Conservation (phyloP, 1,284 basidiomycete genomes). For the Termitomyces sp. region DNA sequence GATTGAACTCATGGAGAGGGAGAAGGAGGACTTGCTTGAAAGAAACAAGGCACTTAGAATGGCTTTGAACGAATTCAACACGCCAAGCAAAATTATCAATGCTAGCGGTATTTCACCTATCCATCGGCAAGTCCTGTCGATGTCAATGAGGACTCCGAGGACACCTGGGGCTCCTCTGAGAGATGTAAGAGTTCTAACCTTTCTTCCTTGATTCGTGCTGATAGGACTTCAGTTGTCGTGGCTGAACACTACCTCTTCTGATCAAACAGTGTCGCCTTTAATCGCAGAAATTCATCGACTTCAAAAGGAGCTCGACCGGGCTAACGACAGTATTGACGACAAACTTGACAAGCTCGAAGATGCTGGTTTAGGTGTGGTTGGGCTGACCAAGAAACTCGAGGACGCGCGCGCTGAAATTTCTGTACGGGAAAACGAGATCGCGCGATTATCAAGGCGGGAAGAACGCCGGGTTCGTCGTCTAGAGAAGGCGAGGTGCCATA, state of each 20-base stretch:
- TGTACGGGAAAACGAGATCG: conserved; percentile 62
- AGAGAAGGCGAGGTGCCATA: conserved; percentile 55
- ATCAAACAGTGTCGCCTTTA: conserved; percentile 51
- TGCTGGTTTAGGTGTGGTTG: conserved; percentile 66
- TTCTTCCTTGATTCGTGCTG: not conserved
- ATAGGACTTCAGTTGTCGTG: conserved; percentile 53
- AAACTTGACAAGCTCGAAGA: conserved; percentile 80
- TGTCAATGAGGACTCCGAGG: conserved; percentile 63
- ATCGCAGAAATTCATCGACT: conserved; percentile 61
- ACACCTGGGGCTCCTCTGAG: conserved; percentile 72
- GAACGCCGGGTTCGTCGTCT: conserved; percentile 57
- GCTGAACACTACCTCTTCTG: conserved; percentile 58
- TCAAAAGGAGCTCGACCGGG: conserved; percentile 65
- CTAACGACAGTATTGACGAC: conserved; percentile 79
- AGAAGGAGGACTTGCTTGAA: conserved; percentile 70
- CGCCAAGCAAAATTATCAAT: conserved; percentile 52
- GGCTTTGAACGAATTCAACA: conserved; percentile 43
- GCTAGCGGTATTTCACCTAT: conserved; percentile 62
- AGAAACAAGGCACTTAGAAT: conserved; percentile 55
- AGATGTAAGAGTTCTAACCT: conserved; percentile 53
- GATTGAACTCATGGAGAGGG: conserved; percentile 69
- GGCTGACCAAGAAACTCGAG: conserved; percentile 63
- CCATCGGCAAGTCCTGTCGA: conserved; percentile 62
- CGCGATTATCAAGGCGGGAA: conserved; percentile 56
- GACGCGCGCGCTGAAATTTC: conserved; percentile 57